Conservation (phyloP, 2,329 filamentous ascomycete species). For the Apiospora arundinis region DNA sequence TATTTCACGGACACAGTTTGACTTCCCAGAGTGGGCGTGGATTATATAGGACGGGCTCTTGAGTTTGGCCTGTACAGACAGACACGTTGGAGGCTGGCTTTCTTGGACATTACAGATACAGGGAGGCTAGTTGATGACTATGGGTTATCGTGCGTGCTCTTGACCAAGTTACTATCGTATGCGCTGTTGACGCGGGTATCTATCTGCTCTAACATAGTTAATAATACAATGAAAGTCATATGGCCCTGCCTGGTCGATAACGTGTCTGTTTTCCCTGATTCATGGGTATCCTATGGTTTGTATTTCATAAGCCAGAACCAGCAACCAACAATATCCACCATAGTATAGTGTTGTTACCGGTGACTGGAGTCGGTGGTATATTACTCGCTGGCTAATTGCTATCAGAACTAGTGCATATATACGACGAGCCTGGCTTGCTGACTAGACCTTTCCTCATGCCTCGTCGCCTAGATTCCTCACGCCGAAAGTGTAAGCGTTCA, state of each 20-base stretch:
- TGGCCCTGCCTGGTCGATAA: neutral
- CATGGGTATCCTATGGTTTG: neutral
- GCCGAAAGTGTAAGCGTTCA: conserved; percentile 55
- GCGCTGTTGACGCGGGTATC: conserved; percentile 8
- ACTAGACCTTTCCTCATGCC: conserved; percentile 30
- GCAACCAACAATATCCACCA: neutral
- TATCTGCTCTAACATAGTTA: neutral
- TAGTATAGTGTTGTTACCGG: no score
- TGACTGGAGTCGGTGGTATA: no score
- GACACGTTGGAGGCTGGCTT: neutral
- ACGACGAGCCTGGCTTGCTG: no score
- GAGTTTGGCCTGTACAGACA: neutral
- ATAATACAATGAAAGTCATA: neutral
- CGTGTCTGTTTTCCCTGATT: neutral
- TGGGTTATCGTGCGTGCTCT: neutral
- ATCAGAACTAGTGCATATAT: no score
- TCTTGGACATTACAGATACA: neutral
- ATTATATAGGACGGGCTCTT: neutral
- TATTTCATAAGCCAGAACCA: neutral
- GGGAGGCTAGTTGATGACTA: neutral
- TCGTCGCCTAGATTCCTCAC: conserved; percentile 42
- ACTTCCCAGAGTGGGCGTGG: neutral
- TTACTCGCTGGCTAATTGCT: no score
- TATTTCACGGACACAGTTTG: neutral
- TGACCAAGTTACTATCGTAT: neutral